Base-by-base conservation (phyloP, 371 early-diverging fungal species). In the Mycotypha africana region DNA sequence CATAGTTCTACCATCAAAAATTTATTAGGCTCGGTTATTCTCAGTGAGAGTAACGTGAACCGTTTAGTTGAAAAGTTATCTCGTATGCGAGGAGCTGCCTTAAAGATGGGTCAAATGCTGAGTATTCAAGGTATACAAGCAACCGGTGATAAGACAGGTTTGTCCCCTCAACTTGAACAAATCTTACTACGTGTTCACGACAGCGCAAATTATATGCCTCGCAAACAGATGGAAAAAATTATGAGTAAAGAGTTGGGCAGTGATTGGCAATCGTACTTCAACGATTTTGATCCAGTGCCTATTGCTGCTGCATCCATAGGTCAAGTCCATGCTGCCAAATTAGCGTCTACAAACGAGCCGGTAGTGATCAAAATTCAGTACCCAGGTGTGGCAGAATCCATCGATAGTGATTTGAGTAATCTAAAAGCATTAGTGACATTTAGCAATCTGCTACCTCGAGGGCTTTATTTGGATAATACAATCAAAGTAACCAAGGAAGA, bases 281-380 rank as follows among this genome's bases (percentile, higher is more conserved):
- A 47, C 10, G 47, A 60, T 5, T 94, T 96, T 59, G 81, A 81
- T 38, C 75, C 80, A 15, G 60, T 73, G 3, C 96, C 96, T 11
- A 82, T 93, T 49, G 96, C 96, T 0, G 97, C 96, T 14, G 97
- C 97, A 1, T 95, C 95, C 5, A 97, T 97, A 38, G 97, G 97
- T 4, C 96, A 97, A 69, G 97, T 96, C 0, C 97, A 97, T 53
- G 66, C 69, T 20, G 93, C 91, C 0, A 70, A 60, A n/a, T 40
- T 85, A 4, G 62, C 66, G 0, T 56, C 63, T 0, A 71, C 60
- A 14, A 70, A 70, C 1, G 53, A 74, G 37, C 56, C 58, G 6
- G 92, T 96, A 0, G 96, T 93, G 0, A 90, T 97, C 52, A 98
- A 98, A 57, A 79, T 98, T 19, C 97, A 98, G 61, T 97, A 98